Conservation (phyloP, 2,329 filamentous ascomycete genomes). For the Aureobasidium sp. region DNA sequence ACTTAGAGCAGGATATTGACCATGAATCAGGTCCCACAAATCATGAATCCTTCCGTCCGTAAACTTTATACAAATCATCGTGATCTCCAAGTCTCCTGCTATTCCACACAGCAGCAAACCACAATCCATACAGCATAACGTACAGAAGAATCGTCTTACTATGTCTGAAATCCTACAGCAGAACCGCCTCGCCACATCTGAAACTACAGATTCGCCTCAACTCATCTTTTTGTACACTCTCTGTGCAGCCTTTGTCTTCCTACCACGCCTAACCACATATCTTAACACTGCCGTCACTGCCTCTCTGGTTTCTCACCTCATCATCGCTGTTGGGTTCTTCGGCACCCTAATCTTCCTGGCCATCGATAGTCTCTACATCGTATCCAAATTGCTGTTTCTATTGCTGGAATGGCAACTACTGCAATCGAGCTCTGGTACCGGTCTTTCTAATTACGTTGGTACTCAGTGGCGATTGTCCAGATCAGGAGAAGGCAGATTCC, state of each 20-base stretch:
- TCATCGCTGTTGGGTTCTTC: not conserved
- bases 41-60: not conserved
- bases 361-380: not conserved
- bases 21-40: not conserved
- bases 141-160: too few species aligned
- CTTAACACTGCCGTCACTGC: not conserved
- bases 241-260: not conserved
- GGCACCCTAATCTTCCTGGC: not conserved
- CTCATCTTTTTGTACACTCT: not conserved
- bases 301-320: not conserved
- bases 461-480: not conserved
- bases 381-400: not conserved
- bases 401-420: not conserved
- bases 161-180: too few species aligned
- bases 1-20: not conserved
- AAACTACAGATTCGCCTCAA: not conserved
- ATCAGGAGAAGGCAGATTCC: not conserved
- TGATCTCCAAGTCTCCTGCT: not conserved
- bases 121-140: not conserved
- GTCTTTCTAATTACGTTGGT: too few species aligned
- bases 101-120: not conserved
- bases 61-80: not conserved
- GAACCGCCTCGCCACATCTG: not conserved
- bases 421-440: not conserved
- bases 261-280: not conserved